Base-by-base conservation (phyloP, 2,329 filamentous ascomycete species). In the Setomelanomma holmii region DNA sequence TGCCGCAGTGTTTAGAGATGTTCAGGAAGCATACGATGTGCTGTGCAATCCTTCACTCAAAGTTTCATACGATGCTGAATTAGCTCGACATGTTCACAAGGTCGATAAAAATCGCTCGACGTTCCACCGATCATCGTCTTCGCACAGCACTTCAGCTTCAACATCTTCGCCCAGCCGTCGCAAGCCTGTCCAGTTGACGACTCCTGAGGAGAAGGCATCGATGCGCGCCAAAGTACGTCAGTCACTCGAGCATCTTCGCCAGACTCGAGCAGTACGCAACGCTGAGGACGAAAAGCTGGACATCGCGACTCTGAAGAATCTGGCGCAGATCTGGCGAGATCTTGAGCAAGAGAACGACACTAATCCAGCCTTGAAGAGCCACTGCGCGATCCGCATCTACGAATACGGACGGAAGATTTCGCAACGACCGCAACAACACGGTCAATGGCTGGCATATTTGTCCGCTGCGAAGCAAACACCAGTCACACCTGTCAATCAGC, bases 21-120 rank as follows among this genome's bases (percentile, higher is more conserved):
- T 64, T 4, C 59, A 65, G 27, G 49, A 58, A 36, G 61, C 63
- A 10, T 61, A 58, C 45, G 55, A 58, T 43, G 57, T 69, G 8
- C 51, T 67, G 19, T 19, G 40, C 3, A 55, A 54, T 17, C 43
- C 59, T 7, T 40, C 41, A 5, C n/a, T 49, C 11, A 63, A 56
- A 34, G 49, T 39, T 4, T 34, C 51, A 10, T 66, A 69, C 34
- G 63, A 64, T 36, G 40, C 43, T 23, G 55, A 62, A 30, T 52
- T 63, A 11, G 16, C 35, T 14, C 44, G 47, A 7, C 38, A 54
- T n/a, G 23, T 44, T 14, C 40, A 45, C 16, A 33, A 34, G 11
- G 23, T 51, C 11, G 49, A 47, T 11, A 14, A 30, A 6, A 20
- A 45, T 6, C n/a, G 44, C 1, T 53, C 51, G 4, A 44, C 49